Evolutionary conservation across 805 yeast genomes (phyloP).

Genomic region (Sporopachydermia quercuum): DNA sequence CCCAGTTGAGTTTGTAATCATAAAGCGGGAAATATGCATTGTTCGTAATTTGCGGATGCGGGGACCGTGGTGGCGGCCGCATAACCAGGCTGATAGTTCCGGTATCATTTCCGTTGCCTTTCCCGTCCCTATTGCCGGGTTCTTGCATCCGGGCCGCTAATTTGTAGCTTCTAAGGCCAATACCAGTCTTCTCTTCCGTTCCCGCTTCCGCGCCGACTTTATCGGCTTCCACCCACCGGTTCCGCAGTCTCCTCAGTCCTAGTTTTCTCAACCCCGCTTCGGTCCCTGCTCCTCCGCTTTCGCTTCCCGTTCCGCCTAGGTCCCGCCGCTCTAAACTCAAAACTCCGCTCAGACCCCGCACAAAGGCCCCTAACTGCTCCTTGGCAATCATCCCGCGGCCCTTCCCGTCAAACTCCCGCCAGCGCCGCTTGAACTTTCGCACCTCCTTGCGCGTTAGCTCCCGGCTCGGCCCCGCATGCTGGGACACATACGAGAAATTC

Average conservation of each 20-base stretch:
- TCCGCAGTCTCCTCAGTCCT: not conserved
- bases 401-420: conserved; percentile 52
- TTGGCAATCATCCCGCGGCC: conserved; percentile 54
- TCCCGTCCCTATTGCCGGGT: no score
- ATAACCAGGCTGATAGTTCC: no score
- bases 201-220: not conserved
- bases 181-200: no score
- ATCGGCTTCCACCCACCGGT: not conserved
- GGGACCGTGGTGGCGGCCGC: no score
- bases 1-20: no score
- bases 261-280: no score
- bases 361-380: conserved; percentile 5
- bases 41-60: no score
- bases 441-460: conserved; percentile 41
- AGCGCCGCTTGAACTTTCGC: conserved; percentile 43
- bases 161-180: no score
- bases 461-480: conserved; percentile 28
- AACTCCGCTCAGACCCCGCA: not conserved
- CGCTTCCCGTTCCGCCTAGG: not conserved
- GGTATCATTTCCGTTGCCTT: no score
- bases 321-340: not conserved
- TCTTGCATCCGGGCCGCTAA: not conserved
- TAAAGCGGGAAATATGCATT: no score
- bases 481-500: conserved; percentile 63
- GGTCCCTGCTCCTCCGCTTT: no score